phyloP scores from a whole-genome alignment of 345 rosid species.

The Physaria fendleri region DNA sequence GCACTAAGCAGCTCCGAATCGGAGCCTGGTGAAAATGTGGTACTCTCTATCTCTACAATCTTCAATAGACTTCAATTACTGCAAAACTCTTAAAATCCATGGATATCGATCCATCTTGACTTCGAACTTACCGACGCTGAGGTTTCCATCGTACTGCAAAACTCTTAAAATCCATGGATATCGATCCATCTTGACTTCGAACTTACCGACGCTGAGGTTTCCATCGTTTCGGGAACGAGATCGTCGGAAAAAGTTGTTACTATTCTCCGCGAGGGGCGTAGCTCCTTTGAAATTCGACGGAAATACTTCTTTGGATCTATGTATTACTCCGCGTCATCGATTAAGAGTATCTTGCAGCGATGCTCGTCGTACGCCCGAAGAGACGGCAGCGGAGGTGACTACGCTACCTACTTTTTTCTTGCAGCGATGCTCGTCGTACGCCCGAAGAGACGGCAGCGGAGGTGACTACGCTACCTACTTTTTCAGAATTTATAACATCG shows the following conservation, averaged over 20 bases:
- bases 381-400: constrained; percentile 12
- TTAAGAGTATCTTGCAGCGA: constrained; percentile 44
- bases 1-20: constrained; percentile 6
- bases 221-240: constrained; percentile 6
- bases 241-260: constrained; percentile 9
- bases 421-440: constrained; percentile 40
- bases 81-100: background rate
- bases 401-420: constrained; percentile 45
- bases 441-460: constrained; percentile 26
- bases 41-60: constrained; percentile 21
- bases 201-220: background rate
- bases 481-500: constrained; percentile 78
- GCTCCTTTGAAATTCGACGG: background rate
- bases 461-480: constrained; percentile 36
- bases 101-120: constrained; percentile 8
- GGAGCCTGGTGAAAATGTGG: constrained; percentile 21
- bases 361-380: constrained; percentile 35
- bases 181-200: constrained; percentile 11
- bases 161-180: background rate
- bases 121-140: constrained; percentile 10
- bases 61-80: background rate
- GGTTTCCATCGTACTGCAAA: background rate
- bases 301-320: constrained; percentile 2
- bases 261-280: background rate
- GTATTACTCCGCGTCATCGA: constrained; percentile 25